Evolutionary conservation across 2,329 filamentous ascomycete species (phyloP).

Genomic region (Arthrobotrys entomopaga): DNA sequence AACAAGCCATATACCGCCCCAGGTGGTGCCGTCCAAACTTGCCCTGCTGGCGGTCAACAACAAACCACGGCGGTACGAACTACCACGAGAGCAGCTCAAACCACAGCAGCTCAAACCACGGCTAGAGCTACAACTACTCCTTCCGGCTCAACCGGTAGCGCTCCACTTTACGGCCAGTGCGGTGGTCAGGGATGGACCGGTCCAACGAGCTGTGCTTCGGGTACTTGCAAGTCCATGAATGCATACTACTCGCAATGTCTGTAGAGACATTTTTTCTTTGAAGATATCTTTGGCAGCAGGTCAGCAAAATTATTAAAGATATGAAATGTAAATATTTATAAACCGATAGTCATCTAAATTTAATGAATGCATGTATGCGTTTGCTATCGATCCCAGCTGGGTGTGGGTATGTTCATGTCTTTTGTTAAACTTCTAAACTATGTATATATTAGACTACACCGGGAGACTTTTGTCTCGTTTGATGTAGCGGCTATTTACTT

Average conservation of each 20-base stretch:
- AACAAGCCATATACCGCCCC: conserved; percentile 46
- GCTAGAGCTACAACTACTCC: conserved; percentile 16
- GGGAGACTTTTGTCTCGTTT: conserved; percentile 32
- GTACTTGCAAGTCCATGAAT: conserved; percentile 60
- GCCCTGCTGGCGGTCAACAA: conserved; percentile 15
- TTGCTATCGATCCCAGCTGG: conserved; percentile 15
- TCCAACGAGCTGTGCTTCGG: conserved; percentile 60
- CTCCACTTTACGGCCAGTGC: conserved; percentile 60
- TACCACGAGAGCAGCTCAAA: conserved; percentile 17
- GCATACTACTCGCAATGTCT: conserved; percentile 59
- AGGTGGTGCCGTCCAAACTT: conserved; percentile 48
- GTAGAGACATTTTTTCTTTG: conserved; percentile 7
- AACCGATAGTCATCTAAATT: neutral
- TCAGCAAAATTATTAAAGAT: too few species aligned
- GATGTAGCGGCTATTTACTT: conserved; percentile 37
- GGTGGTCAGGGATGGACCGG: conserved; percentile 61
- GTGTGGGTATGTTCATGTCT: conserved; percentile 12
- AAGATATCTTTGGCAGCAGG: too few species aligned
- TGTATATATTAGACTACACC: conserved; percentile 55
- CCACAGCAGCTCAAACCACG: conserved; percentile 24
- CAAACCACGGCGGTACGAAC: conserved; percentile 23
- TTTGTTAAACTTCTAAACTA: conserved; percentile 7
- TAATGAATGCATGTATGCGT: conserved; percentile 28
- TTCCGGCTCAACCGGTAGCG: conserved; percentile 29
- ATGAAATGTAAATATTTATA: too few species aligned